Evolutionary conservation across 768 basidiomycete species (phyloP).

Genomic region (Boletus edulis): DNA sequence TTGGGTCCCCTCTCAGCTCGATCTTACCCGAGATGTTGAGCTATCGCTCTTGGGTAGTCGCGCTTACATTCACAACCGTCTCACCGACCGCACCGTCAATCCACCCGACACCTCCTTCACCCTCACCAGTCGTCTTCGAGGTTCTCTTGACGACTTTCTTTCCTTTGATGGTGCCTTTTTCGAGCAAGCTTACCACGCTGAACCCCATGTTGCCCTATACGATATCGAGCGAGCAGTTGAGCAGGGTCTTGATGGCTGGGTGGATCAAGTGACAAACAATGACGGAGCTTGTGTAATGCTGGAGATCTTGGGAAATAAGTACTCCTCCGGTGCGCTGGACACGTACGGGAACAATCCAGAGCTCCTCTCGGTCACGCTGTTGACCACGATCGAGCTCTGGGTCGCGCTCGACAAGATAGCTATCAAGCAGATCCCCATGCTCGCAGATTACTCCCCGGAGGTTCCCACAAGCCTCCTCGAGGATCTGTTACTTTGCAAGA

Average conservation of each 20-base stretch:
- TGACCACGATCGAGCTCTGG: conserved; percentile 49
- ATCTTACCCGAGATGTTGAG: conserved; percentile 30
- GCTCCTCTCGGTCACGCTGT: conserved; percentile 37
- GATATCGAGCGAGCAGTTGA: conserved; percentile 39
- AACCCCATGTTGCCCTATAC: conserved; percentile 24
- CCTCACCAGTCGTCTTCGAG: conserved; percentile 7
- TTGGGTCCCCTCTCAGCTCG: conserved; percentile 32
- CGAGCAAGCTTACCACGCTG: conserved; percentile 1
- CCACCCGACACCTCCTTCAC: not conserved
- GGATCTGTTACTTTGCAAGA: conserved; percentile 38
- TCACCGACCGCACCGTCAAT: not conserved
- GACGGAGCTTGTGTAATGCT: conserved; percentile 26
- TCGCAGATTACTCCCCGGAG: conserved; percentile 46
- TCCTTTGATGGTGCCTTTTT: conserved; percentile 13
- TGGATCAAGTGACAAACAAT: conserved; percentile 15
- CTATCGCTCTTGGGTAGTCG: conserved; percentile 33
- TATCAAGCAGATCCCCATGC: conserved; percentile 34
- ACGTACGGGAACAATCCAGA: conserved; percentile 38
- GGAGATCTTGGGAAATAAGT: conserved; percentile 24
- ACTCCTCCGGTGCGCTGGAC: conserved; percentile 24
- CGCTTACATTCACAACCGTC: conserved; percentile 24
- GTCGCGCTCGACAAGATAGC: conserved; percentile 41
- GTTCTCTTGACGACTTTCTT: conserved; percentile 17
- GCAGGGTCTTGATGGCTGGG: conserved; percentile 34
- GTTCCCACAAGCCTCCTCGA: conserved; percentile 39